These are phyloP conservation scores for Fraxinus angustifolia DNA, from an alignment of 305 asterid genomes.

Conservation along the genomic window DNA sequence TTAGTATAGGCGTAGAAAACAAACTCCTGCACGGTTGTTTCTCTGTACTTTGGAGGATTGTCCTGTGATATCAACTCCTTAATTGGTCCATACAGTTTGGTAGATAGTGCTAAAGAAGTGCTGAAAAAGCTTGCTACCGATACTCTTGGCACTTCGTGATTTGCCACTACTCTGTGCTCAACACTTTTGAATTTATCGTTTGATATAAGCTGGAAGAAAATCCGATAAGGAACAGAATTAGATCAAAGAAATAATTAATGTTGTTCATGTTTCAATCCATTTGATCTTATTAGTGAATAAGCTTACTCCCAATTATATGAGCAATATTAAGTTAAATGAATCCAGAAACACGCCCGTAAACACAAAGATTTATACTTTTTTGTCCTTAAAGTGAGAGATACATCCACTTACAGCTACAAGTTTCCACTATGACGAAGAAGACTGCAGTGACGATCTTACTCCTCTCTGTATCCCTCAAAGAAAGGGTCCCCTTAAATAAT, in stretches of 20 bases:
- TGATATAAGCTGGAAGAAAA: slow-evolving; percentile 31
- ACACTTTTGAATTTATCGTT: slow-evolving; percentile 43
- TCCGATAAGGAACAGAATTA: not conserved
- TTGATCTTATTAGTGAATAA: not conserved
- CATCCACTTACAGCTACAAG: not conserved
- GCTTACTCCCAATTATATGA: not conserved
- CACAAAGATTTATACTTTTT: not conserved
- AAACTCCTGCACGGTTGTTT: slow-evolving; percentile 35
- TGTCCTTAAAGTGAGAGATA: not conserved
- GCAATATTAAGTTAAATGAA: not conserved
- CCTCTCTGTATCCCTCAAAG: not conserved
- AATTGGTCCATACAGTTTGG: slow-evolving; percentile 32
- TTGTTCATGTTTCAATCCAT: not conserved
- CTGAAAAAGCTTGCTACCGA: slow-evolving; percentile 42
- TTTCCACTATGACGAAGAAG: not conserved
- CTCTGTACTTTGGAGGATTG: slow-evolving; percentile 39
- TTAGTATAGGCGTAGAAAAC: slow-evolving; percentile 27
- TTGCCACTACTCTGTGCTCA: slow-evolving; percentile 34
- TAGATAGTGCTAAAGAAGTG: slow-evolving; percentile 35
- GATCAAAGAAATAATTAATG: not conserved
- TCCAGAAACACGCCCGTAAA: not conserved
- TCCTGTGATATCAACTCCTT: slow-evolving; percentile 30
- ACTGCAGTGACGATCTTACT: not conserved
- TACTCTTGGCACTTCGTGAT: slow-evolving; percentile 31
- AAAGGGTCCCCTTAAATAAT: not conserved